phyloP scores from a whole-genome alignment of 2,329 filamentous ascomycete genomes.

The Colletotrichum phormii region DNA sequence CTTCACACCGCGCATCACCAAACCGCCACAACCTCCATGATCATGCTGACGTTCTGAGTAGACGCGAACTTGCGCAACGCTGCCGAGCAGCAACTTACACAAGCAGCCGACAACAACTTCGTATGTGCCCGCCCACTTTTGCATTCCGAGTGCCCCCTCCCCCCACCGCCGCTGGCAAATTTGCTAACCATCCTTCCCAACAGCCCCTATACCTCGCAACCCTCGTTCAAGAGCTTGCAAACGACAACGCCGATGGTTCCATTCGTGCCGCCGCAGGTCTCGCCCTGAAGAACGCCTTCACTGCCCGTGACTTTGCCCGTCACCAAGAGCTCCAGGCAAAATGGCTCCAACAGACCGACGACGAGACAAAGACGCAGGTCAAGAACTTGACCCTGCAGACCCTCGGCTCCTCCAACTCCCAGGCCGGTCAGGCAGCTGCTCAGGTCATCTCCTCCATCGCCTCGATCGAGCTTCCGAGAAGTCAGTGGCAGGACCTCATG shows the following conservation, averaged over 20 bases:
- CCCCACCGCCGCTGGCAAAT: slow-evolving; percentile 26
- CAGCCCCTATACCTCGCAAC: slow-evolving; percentile 93
- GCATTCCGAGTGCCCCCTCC: slow-evolving; percentile 33
- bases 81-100: slow-evolving; percentile 93
- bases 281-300: slow-evolving; percentile 98
- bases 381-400: slow-evolving; percentile 93
- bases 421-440: slow-evolving; percentile 89
- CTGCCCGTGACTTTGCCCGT: slow-evolving; percentile 87
- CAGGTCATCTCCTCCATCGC: slow-evolving; percentile 97
- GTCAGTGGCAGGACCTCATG: slow-evolving; percentile 96
- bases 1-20: slow-evolving; percentile 23
- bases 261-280: slow-evolving; percentile 96
- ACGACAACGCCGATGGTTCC: slow-evolving; percentile 83
- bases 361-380: slow-evolving; percentile 85
- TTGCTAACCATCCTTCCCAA: slow-evolving; percentile 42
- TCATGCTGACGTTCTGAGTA: slow-evolving; percentile 55
- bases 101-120: slow-evolving; percentile 95
- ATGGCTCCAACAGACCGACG: slow-evolving; percentile 88
- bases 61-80: slow-evolving; percentile 90
- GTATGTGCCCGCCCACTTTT: slow-evolving; percentile 64
- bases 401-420: slow-evolving; percentile 80
- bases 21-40: slow-evolving; percentile 6
- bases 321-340: slow-evolving; percentile 91
- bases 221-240: slow-evolving; percentile 93
- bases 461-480: slow-evolving; percentile 90